phyloP scores from a whole-genome alignment of 768 basidiomycete genomes.

The Pleurotus sapidus region DNA sequence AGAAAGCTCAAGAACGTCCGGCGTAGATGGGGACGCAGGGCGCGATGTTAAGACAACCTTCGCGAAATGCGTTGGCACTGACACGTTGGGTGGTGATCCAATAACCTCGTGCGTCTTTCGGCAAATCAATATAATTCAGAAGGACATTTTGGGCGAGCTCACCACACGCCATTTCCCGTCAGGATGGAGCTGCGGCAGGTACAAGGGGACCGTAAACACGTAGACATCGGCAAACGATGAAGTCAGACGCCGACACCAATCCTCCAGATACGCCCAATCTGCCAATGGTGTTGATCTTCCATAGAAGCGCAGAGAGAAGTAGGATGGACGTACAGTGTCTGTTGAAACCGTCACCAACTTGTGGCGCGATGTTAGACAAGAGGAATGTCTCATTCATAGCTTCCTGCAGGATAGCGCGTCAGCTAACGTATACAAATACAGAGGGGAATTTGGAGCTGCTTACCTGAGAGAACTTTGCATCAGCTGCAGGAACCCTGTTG shows the following conservation, averaged over 20 bases:
- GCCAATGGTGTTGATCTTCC: constrained; percentile 1
- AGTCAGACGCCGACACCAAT: constrained; percentile 92
- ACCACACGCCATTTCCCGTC: constrained; percentile 98
- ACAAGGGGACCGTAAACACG: constrained; percentile 96
- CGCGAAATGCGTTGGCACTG: constrained; percentile 97
- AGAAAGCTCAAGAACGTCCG: constrained; percentile 70
- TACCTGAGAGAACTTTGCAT: constrained; percentile 87
- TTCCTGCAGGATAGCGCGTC: constrained; percentile 35
- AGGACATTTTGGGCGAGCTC: constrained; percentile 28
- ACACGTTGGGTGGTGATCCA: constrained; percentile 83
- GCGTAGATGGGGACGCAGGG: constrained; percentile 71
- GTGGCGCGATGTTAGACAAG: constrained; percentile 94
- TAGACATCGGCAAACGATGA: constrained; percentile 91
- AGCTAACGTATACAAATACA: neutral
- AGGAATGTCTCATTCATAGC: constrained; percentile 98
- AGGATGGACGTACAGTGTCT: constrained; percentile 71
- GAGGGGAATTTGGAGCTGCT: neutral
- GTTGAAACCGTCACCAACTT: constrained; percentile 97
- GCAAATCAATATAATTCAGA: neutral
- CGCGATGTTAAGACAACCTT: constrained; percentile 86
- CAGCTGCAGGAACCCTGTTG: constrained; percentile 90
- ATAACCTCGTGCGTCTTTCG: constrained; percentile 92
- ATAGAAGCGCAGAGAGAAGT: neutral
- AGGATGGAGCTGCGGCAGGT: constrained; percentile 78
- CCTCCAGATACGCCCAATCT: constrained; percentile 98